Evolutionary conservation across 1,284 basidiomycete species (phyloP).

Genomic region (Sparassis latifolia): DNA sequence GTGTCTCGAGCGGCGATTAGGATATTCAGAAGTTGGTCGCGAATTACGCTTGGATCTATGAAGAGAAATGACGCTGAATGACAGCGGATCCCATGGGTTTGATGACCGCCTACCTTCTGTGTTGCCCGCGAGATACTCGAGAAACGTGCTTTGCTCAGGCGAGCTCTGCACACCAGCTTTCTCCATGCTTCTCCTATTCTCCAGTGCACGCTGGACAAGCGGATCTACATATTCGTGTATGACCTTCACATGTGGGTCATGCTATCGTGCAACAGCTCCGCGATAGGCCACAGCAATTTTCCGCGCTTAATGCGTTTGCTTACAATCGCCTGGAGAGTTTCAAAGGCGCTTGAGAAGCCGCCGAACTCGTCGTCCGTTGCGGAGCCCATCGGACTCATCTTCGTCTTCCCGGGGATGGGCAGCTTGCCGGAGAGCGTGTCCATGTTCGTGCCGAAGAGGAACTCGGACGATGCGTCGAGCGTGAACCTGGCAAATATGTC

Average conservation of each 20-base stretch:
- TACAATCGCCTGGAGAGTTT: conserved; percentile 50
- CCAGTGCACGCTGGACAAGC: conserved; percentile 46
- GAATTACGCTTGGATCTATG: conserved; percentile 49
- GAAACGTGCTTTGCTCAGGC: conserved; percentile 51
- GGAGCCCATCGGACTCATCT: conserved; percentile 52
- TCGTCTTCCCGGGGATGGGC: conserved; percentile 38
- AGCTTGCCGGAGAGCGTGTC: conserved; percentile 52
- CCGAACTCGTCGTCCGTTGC: conserved; percentile 54
- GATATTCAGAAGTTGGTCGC: conserved; percentile 69
- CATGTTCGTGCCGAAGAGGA: conserved; percentile 58
- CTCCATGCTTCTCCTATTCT: conserved; percentile 35
- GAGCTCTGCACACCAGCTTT: conserved; percentile 32
- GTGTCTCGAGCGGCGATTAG: conserved; percentile 69
- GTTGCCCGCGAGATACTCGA: conserved; percentile 60
- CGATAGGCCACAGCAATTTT: conserved; percentile 54
- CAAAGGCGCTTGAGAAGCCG: conserved; percentile 58
- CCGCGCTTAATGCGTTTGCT: conserved; percentile 49
- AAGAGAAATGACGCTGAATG: not conserved
- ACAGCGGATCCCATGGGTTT: not conserved
- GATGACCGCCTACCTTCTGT: conserved; percentile 44
- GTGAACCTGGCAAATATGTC: conserved; percentile 66
- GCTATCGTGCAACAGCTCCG: conserved; percentile 56
- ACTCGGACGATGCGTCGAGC: conserved; percentile 64
- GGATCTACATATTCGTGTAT: conserved; percentile 59
- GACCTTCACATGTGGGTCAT: conserved; percentile 42